Evolutionary conservation across 2,329 filamentous ascomycete genomes (phyloP).

Genomic region (Curvularia verruculosa): DNA sequence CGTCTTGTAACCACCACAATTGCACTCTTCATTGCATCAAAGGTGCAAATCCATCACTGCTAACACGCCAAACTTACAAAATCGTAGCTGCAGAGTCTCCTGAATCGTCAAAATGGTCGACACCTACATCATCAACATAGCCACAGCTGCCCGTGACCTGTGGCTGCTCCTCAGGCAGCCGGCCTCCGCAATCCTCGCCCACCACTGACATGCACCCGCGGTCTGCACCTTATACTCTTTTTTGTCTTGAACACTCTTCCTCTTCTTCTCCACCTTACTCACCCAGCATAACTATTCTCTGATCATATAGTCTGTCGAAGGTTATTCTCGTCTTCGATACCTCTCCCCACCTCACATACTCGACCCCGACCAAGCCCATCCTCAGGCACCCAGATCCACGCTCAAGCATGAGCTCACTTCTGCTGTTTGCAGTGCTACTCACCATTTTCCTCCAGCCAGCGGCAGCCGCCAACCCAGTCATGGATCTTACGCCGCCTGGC

Average conservation of each 20-base stretch:
- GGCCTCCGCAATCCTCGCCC: conserved; percentile 25
- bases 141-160: conserved; percentile 31
- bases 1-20: conserved; percentile 26
- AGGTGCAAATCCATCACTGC: conserved; percentile 33
- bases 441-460: conserved; percentile 35
- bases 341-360: conserved; percentile 15
- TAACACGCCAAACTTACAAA: conserved; percentile 31
- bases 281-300: conserved; percentile 3
- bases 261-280: conserved; percentile 6
- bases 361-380: conserved; percentile 13
- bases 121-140: conserved; percentile 33
- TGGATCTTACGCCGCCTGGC: conserved; percentile 30
- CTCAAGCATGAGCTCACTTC: conserved; percentile 39
- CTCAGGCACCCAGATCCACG: conserved; percentile 32
- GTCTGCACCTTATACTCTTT: conserved; percentile 21
- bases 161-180: conserved; percentile 35
- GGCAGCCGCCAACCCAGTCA: conserved; percentile 32
- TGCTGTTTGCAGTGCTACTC: conserved; percentile 36
- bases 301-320: conserved; percentile 3
- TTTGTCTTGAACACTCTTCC: conserved; percentile 12
- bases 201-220: conserved; percentile 20
- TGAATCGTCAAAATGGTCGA: conserved; percentile 24
- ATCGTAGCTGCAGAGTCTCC: conserved; percentile 28
- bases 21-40: conserved; percentile 24
- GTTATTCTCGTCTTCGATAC: background rate